These are phyloP conservation scores for Mrakia frigida DNA, from an alignment of 768 basidiomycete genomes.

Conservation along the genomic window DNA sequence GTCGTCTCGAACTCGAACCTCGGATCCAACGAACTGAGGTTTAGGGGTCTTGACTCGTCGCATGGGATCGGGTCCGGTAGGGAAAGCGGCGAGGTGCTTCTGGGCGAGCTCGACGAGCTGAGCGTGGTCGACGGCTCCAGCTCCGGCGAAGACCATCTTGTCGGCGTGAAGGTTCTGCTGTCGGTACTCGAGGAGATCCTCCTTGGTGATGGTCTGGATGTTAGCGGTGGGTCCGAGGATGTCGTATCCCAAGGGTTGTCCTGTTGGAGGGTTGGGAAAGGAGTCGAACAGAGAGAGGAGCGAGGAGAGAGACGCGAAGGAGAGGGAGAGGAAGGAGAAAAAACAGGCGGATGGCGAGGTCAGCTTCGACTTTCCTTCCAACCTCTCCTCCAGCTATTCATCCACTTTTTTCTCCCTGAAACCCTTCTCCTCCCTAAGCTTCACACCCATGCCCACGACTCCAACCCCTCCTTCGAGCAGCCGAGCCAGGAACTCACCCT, in stretches of 20 bases:
- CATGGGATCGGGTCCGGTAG: conserved; percentile 79
- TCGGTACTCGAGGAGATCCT: conserved; percentile 85
- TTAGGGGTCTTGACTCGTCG: conserved; percentile 66
- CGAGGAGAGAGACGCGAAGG: background rate
- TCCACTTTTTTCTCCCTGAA: background rate
- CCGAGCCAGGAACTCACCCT: conserved; percentile 56
- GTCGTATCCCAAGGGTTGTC: conserved; percentile 89
- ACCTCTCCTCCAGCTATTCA: background rate
- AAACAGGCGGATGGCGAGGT: background rate
- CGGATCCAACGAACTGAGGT: conserved; percentile 82
- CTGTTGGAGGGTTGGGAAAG: conserved; percentile 48
- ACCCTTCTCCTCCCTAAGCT: background rate
- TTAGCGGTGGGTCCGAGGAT: conserved; percentile 95
- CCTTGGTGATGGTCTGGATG: conserved; percentile 88
- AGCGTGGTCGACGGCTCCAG: conserved; percentile 87
- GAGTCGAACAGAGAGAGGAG: conserved; percentile 30
- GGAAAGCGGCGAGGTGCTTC: conserved; percentile 83
- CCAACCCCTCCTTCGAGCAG: background rate
- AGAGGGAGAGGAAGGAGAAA: background rate
- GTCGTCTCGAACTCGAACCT: conserved; percentile 93
- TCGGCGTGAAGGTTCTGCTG: conserved; percentile 97
- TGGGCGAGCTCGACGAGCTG: conserved; percentile 92
- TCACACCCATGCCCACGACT: background rate
- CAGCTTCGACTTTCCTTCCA: background rate
- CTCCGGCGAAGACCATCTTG: conserved; percentile 97